Evolutionary conservation across 192 early-diverging fungal genomes (phyloP).

Genomic region (Coemansia sp.): DNA sequence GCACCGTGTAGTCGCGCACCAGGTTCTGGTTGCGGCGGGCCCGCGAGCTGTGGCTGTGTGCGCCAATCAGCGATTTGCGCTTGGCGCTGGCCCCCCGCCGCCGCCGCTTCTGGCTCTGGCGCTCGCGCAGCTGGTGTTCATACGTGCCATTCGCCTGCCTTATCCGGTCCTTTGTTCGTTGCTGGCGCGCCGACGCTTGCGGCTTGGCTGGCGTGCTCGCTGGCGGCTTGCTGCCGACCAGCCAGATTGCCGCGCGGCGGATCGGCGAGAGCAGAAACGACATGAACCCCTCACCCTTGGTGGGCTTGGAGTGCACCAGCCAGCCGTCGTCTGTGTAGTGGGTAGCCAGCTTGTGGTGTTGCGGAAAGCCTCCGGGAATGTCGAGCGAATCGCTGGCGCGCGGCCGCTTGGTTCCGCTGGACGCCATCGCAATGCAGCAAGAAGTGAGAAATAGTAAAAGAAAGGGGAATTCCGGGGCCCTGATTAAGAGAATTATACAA

Average conservation of each 20-base stretch:
- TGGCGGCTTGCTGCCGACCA: slow-evolving; percentile 3
- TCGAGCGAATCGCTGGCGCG: slow-evolving; percentile 13
- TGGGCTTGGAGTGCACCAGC: background rate
- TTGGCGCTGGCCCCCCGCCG: background rate
- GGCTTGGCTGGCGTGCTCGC: background rate
- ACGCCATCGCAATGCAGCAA: background rate
- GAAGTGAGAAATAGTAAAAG: too few relatives aligned
- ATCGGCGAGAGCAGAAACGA: slow-evolving; percentile 23
- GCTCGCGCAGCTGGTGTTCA: background rate
- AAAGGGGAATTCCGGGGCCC: too few relatives aligned
- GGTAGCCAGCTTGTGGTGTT: background rate
- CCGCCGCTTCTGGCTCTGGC: background rate
- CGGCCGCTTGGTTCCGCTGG: slow-evolving; percentile 23
- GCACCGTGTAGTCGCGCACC: slow-evolving; percentile 33
- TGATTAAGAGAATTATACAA: too few relatives aligned
- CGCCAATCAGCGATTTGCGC: slow-evolving; percentile 9
- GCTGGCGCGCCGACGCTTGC: background rate
- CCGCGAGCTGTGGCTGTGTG: background rate
- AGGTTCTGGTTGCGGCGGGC: slow-evolving; percentile 19
- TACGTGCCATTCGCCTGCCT: background rate
- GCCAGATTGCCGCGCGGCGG: slow-evolving; percentile 24
- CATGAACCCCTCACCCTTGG: slow-evolving; percentile 7
- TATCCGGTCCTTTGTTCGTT: slow-evolving; percentile 1
- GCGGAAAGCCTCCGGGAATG: slow-evolving; percentile 36
- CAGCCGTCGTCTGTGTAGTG: background rate